Conservation (phyloP, 2,329 filamentous ascomycete species). For the Aureobasidium lini region DNA sequence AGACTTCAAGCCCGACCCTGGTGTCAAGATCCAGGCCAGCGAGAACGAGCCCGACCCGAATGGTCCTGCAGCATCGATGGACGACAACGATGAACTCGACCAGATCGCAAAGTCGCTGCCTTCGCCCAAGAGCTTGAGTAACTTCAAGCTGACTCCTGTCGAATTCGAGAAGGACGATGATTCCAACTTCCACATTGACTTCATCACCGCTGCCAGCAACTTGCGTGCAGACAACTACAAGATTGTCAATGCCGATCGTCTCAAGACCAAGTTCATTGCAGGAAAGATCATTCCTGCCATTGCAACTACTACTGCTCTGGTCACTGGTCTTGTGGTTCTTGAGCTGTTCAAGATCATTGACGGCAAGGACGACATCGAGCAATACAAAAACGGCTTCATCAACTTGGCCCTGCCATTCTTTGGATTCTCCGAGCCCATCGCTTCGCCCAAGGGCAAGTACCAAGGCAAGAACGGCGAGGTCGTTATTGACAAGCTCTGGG, state of each 20-base stretch:
- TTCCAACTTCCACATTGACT: constrained; percentile 96
- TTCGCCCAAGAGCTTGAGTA: constrained; percentile 68
- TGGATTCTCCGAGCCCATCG: constrained; percentile 94
- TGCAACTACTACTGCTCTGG: constrained; percentile 90
- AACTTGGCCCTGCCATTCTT: constrained; percentile 97
- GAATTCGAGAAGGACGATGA: constrained; percentile 99
- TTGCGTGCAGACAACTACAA: constrained; percentile 97
- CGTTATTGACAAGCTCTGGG: constrained; percentile 92
- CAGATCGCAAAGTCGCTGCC: constrained; percentile 67
- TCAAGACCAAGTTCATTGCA: constrained; percentile 99
- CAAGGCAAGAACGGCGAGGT: constrained; percentile 70
- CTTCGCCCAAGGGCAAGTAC: constrained; percentile 88
- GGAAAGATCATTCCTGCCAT: constrained; percentile 99
- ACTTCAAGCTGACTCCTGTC: constrained; percentile 83
- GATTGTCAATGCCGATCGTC: constrained; percentile 82
- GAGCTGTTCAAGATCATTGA: constrained; percentile 97
- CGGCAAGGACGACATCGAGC: constrained; percentile 91
- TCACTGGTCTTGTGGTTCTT: constrained; percentile 85
- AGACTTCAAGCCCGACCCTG: constrained; percentile 83
- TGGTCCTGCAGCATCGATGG: constrained; percentile 46
- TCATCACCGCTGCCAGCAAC: constrained; percentile 96
- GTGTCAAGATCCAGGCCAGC: constrained; percentile 92
- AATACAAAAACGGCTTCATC: constrained; percentile 99
- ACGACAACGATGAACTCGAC: constrained; percentile 70
- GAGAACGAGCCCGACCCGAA: constrained; percentile 95